A percentile compares a stretch with the other conserved stretches of the same genome.
These are phyloP conservation scores for Pythium rhizo-oryzae DNA, from an alignment of 352 stramenopile genomes.

Conservation along the genomic window DNA sequence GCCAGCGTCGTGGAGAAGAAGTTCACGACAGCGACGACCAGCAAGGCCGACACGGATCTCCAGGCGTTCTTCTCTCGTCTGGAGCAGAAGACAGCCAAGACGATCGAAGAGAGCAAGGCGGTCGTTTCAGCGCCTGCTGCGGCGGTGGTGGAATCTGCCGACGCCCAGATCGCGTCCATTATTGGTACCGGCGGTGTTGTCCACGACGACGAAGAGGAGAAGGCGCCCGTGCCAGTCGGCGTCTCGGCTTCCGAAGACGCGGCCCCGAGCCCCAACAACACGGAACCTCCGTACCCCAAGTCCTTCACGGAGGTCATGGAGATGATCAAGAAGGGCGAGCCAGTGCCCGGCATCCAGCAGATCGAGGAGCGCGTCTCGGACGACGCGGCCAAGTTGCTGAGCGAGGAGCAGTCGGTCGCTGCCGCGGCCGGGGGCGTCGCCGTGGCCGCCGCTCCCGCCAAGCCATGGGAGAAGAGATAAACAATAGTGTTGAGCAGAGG, in stretches of 20 bases:
- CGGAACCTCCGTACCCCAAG: constrained; percentile 56
- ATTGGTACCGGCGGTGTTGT: constrained; percentile 1
- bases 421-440: not conserved
- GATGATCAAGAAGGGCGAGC: constrained; percentile 72
- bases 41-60: constrained; percentile 25
- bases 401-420: not conserved
- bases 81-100: constrained; percentile 28
- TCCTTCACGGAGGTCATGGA: constrained; percentile 80
- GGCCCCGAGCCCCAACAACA: constrained; percentile 3
- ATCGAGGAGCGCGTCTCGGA: constrained; percentile 76
- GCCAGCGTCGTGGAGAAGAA: constrained; percentile 15
- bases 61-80: constrained; percentile 25
- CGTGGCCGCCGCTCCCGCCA: constrained; percentile 5
- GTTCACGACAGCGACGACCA: constrained; percentile 17
- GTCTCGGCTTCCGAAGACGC: not conserved
- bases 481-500: too few species aligned
- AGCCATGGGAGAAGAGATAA: constrained; percentile 30
- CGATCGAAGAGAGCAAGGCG: constrained; percentile 1
- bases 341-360: constrained; percentile 69
- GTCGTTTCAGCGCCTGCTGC: not conserved
- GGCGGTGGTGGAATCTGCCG: not conserved
- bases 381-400: constrained; percentile 40
- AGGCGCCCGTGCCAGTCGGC: constrained; percentile 10
- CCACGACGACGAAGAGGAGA: constrained; percentile 24
- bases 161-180: constrained; percentile 11